Conservation (phyloP, 257 asterid species). For the Cynanchum wilfordii region DNA sequence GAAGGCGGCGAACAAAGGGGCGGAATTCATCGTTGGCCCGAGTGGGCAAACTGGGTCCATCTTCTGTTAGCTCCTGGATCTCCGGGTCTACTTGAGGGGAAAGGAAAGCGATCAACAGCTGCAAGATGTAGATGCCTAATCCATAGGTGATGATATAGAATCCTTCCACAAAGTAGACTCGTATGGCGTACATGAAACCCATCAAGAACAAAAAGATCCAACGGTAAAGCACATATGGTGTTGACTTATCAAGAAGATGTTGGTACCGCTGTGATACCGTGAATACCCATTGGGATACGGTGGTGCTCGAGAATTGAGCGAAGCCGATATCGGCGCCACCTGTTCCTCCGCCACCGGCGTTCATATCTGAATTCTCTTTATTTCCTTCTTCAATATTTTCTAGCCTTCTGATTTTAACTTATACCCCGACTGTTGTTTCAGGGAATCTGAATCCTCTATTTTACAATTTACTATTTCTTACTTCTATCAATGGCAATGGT, state of each 20-base stretch:
- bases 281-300: constrained; percentile 49
- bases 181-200: constrained; percentile 60
- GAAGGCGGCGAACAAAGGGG: constrained; percentile 96
- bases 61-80: constrained; percentile 44
- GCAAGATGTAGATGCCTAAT: constrained; percentile 82
- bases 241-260: constrained; percentile 75
- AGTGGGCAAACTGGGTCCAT: constrained; percentile 77
- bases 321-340: constrained; percentile 29
- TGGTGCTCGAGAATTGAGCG: constrained; percentile 28
- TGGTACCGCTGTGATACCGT: constrained; percentile 70
- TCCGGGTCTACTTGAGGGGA: constrained; percentile 99
- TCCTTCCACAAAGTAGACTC: constrained; percentile 68
- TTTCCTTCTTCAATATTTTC: background rate
- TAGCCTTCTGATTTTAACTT: background rate
- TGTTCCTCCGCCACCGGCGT: constrained; percentile 56
- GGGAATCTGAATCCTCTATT: background rate
- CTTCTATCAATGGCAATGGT: background rate
- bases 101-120: constrained; percentile 82
- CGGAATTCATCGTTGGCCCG: constrained; percentile 98
- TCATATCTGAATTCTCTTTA: constrained; percentile 33
- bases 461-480: background rate
- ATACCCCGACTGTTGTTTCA: background rate
- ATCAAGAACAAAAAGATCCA: constrained; percentile 69
- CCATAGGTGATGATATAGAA: constrained; percentile 93
- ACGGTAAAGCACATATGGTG: constrained; percentile 73